Evolutionary conservation across 164 flowering plant species (phyloP), one percentile per base, ranked within the genome.

Genomic region (Nymphaea thermarum): DNA sequence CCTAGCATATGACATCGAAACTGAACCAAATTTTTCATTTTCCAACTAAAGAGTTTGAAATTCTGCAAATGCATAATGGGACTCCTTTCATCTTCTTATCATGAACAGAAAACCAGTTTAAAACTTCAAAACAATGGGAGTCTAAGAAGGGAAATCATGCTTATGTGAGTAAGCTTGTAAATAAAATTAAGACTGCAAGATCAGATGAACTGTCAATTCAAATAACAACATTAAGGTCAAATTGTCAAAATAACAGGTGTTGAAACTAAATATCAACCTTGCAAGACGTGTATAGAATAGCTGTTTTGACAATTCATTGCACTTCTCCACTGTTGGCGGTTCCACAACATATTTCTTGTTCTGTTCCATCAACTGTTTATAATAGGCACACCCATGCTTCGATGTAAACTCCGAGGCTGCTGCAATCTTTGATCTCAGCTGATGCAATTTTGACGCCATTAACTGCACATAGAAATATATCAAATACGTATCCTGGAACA

Each of bases 211-310:
- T 17, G 7, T 12, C 64, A 62, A 17, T 17, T 41, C 11, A 62
- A 62, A 41, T 17, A 62, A 17, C 17, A 55, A 55, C 12, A 10
- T 55, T 10, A 55, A 25, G 1, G 36, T 51, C 57, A 4, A 51
- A 51, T 61, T 18, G 6, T 4, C 42, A 36, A 43, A 64, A 7
- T 4, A 42, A 64, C 36, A 25, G 36, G 36, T 25, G 36, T 25
- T 25, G 36, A 25, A 25, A 1, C 36, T 25, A 25, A 59, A 25
- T 15, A 43, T 68, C 42, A 62, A 71, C 74, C 74, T 71, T 64
- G 74, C 74, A 53, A 71, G 74, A 62, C 74, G 74, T 12, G 74
- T 71, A 62, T 67, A 71, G 53, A 71, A 63, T n/a, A 71, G 70
- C 43, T 71, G 70, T 43, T 71, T 71, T 6, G 74, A 62, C 51